Evolutionary conservation across 2,329 filamentous ascomycete species (phyloP), one percentile per base, ranked within the genome.

Genomic region (Emericellopsis atlantica): DNA sequence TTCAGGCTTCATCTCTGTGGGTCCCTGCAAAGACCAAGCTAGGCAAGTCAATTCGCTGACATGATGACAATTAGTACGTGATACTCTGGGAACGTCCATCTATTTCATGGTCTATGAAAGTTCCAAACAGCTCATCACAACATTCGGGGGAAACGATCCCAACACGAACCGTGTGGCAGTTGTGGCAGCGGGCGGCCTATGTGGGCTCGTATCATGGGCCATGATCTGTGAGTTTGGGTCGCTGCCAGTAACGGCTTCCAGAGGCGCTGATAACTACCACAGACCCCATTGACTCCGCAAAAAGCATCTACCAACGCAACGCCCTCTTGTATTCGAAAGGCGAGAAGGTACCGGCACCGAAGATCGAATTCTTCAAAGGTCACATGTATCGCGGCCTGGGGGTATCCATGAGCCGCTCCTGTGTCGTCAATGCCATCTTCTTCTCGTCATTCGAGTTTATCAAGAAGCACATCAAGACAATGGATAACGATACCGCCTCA

Each of bases 31-130:
- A 29, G 26, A 12, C 3, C 26, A 29, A 3, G 26, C 26, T 9
- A 29, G 26, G 9, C 9, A 29, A 12, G 26, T 9, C 26, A 29
- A 29, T 37, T 15, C 9, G 35, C 35, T 37, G 18, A 32, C 26
- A 29, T 31, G 5, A 32, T 7, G 16, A n/a, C 14, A n/a, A 36
- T 23, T 43, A 85, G 84, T 89, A 52, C 76, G 86, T 45, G 86
- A 93, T 60, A 89, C 84, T 1, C 68, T 92, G 45, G 86, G 86
- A 41, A 93, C 86, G 2, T 76, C 78, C 24, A 85, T 90, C 43
- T 93, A 93, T 59, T 93, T 93, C 55, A 85, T 84, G 64, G 89
- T 86, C 24, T 93, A 93, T 57, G 86, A 93, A 60, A 88, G 83
- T 56, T 77, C 79, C 50, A 93, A 93, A 56, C 85, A 92, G 57